Conservation (phyloP, 2,329 filamentous ascomycete species). For the Ophiocordyceps camponoti-floridani region DNA sequence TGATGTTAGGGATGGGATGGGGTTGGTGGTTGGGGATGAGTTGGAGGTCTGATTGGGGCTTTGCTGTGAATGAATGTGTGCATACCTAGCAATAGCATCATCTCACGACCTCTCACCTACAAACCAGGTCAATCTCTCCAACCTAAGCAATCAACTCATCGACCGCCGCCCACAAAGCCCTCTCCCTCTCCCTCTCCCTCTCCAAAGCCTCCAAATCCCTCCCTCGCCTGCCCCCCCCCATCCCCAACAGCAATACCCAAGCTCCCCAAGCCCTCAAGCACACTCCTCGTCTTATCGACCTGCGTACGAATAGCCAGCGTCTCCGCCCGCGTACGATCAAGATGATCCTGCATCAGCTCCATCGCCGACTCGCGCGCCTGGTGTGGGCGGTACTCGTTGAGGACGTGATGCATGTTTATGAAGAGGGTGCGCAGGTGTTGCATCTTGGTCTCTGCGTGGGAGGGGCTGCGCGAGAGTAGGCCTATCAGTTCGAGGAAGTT, state of each 20-base stretch:
- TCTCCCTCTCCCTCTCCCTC: slow-evolving; percentile 6
- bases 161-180: slow-evolving; percentile 22
- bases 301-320: slow-evolving; percentile 49
- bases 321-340: slow-evolving; percentile 55
- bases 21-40: background rate
- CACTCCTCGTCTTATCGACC: slow-evolving; percentile 52
- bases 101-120: too few relatives aligned
- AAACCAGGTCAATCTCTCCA: background rate
- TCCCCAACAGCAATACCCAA: slow-evolving; percentile 15
- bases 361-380: slow-evolving; percentile 83
- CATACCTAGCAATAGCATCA: too few relatives aligned
- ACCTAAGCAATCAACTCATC: slow-evolving; percentile 20
- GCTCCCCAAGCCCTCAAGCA: slow-evolving; percentile 51
- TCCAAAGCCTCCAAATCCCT: slow-evolving; percentile 4
- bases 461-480: slow-evolving; percentile 10
- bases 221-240: background rate
- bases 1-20: slow-evolving; percentile 8
- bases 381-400: slow-evolving; percentile 89
- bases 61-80: too few relatives aligned
- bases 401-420: slow-evolving; percentile 79
- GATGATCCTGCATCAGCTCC: slow-evolving; percentile 68
- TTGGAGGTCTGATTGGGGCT: background rate
- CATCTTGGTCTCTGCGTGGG: slow-evolving; percentile 50
- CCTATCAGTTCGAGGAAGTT: slow-evolving; percentile 79
- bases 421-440: slow-evolving; percentile 65